Base-by-base conservation (phyloP, 768 basidiomycete genomes). In the Psilocybe cubensis region DNA sequence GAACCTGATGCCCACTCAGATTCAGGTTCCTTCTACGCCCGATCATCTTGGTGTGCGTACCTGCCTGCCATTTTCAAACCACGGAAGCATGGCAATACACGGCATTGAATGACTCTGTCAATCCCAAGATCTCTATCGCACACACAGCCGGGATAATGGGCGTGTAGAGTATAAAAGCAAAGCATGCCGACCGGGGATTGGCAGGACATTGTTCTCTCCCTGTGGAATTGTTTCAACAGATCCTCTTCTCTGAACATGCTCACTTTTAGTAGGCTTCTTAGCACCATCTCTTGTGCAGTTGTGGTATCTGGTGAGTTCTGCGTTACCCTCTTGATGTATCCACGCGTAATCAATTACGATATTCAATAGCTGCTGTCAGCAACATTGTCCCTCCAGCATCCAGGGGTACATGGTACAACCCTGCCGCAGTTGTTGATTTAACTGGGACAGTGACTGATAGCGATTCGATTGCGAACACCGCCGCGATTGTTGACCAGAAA, bases 401-500 rank as follows among this genome's bases (percentile, higher is more conserved):
- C 11, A 54, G 68, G 55, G 71, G 70, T 45, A 38, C 64, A 27
- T 62, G 65, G 52, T 61, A 66, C 60, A 59, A 65, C 23, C 53
- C 65, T 20, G 55, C 61, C n/a, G 59, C 65, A 50, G 52, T 62
- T 2, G 48, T 71, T 12, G 58, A 63, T 46, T 53, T 68, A 18
- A 56, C 62, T 31, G 64, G 61, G 1, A 70, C 72, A 3, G 42
- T 59, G 14, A 78, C 78, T 4, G 74, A 79, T 53, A 29, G 62
- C 10, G 62, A 63, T 4, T 68, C 67, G 41, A 81, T 81, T 60
- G 70, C 53, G 1, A 66, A 71, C 21, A 78, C 77, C 2, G 71
- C 62, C 11, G 14, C 50, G 5, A 59, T 68, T 21, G 75, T 81
- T 27, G 67, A 77, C 62, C 79, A 79, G 65, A 80, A 79, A 58